These are phyloP conservation scores for Rhizomucor miehei DNA, from an alignment of 371 early-diverging fungal genomes.

Conservation along the genomic window DNA sequence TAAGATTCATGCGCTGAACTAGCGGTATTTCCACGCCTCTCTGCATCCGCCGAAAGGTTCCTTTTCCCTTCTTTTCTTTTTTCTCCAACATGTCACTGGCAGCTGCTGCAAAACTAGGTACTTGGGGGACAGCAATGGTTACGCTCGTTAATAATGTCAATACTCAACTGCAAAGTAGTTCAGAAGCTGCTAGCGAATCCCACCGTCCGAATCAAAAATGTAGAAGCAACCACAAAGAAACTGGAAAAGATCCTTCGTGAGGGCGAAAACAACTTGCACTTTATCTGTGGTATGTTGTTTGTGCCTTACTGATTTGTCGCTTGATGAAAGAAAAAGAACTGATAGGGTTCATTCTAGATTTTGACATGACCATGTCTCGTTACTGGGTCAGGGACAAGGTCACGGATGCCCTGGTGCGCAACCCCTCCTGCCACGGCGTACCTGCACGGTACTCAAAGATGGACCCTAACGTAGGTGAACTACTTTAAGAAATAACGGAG, in stretches of 20 bases:
- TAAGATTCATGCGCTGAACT: too few species aligned
- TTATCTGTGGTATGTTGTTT: conserved; percentile 51
- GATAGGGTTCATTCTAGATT: conserved; percentile 38
- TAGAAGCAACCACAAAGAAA: conserved; percentile 31
- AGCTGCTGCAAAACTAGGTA: too few species aligned
- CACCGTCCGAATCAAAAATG: conserved; percentile 36
- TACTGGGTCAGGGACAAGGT: conserved; percentile 55
- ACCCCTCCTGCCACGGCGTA: conserved; percentile 61
- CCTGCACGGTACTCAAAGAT: conserved; percentile 46
- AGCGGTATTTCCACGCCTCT: too few species aligned
- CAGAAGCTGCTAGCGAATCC: conserved; percentile 29
- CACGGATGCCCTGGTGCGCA: conserved; percentile 46
- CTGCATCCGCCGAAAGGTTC: too few species aligned
- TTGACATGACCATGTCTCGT: conserved; percentile 77
- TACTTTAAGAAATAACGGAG: background rate
- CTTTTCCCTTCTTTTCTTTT: too few species aligned
- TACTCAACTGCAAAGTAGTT: conserved; percentile 15
- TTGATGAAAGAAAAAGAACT: background rate
- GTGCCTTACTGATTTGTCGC: background rate
- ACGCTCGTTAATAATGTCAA: too few species aligned
- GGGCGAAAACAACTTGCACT: conserved; percentile 49
- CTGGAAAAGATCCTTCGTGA: conserved; percentile 46
- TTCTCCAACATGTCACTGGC: too few species aligned
- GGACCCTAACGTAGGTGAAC: conserved; percentile 30
- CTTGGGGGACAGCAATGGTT: too few species aligned